Evolutionary conservation across 192 early-diverging fungal species (phyloP).

Genomic region (Backusella parvicylindrica): DNA sequence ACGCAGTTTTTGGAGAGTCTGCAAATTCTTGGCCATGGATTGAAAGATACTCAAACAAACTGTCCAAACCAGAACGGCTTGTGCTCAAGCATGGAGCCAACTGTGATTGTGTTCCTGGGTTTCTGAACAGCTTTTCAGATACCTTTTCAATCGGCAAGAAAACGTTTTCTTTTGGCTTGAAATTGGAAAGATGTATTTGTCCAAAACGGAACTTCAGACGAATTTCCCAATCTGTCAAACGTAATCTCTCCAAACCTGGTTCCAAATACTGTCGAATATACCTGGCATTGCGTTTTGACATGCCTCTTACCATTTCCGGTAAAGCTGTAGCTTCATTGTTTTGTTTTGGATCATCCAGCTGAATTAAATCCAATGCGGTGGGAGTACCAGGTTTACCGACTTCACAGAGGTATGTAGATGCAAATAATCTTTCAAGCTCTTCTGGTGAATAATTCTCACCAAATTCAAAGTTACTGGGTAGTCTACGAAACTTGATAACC

Average conservation of each 20-base stretch:
- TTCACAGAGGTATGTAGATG: slow-evolving; percentile 8
- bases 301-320: not conserved
- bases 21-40: slow-evolving; percentile 8
- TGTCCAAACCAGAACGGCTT: slow-evolving; percentile 4
- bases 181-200: slow-evolving; percentile 35
- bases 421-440: not conserved
- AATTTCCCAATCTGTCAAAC: slow-evolving; percentile 37
- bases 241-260: slow-evolving; percentile 25
- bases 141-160: slow-evolving; percentile 21
- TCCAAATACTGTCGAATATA: slow-evolving; percentile 13
- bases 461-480: slow-evolving; percentile 9
- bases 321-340: not conserved
- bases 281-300: slow-evolving; percentile 17
- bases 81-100: slow-evolving; percentile 37
- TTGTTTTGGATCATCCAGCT: slow-evolving; percentile 8
- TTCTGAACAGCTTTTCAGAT: slow-evolving; percentile 20
- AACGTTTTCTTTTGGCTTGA: slow-evolving; percentile 14
- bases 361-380: slow-evolving; percentile 10
- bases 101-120: slow-evolving; percentile 23
- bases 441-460: not conserved
- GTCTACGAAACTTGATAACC: not conserved
- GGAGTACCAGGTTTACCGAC: slow-evolving; percentile 6
- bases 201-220: slow-evolving; percentile 37
- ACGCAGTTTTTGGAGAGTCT: slow-evolving; percentile 25
- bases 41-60: slow-evolving; percentile 27